phyloP scores from a whole-genome alignment of 805 yeast genomes.

The Kluyveromyces wickerhamii region DNA sequence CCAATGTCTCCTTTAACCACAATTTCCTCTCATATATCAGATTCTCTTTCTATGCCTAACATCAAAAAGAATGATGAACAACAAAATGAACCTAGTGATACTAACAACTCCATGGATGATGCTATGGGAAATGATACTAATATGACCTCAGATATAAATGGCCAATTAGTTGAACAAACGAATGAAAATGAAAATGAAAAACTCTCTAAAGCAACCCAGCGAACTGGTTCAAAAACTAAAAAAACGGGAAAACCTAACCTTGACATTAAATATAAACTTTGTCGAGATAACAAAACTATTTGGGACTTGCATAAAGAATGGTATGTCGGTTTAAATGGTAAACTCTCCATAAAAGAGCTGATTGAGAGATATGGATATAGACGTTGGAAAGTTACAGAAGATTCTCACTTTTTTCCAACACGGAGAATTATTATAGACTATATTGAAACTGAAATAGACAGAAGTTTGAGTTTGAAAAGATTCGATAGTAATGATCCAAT shows the following conservation, averaged over 20 bases:
- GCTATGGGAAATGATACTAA: neutral
- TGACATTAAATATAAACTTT: slow-evolving; percentile 29
- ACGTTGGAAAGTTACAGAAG: slow-evolving; percentile 33
- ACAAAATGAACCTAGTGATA: neutral
- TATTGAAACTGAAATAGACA: slow-evolving; percentile 29
- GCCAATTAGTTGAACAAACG: neutral
- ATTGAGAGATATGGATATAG: slow-evolving; percentile 31
- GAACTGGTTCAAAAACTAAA: neutral
- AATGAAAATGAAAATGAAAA: slow-evolving; percentile 1
- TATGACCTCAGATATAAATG: neutral
- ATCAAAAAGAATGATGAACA: neutral
- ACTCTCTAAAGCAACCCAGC: neutral
- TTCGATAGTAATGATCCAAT: slow-evolving; percentile 17
- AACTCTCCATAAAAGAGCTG: slow-evolving; percentile 24
- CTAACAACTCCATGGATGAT: neutral
- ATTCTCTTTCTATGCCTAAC: neutral
- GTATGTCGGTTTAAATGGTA: slow-evolving; percentile 31
- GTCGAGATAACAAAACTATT: slow-evolving; percentile 31
- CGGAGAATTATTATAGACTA: slow-evolving; percentile 33
- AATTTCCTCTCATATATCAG: slow-evolving; percentile 1
- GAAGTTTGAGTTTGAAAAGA: slow-evolving; percentile 28
- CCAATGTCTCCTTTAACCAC: slow-evolving; percentile 6
- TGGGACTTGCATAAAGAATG: slow-evolving; percentile 33
- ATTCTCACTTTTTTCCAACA: slow-evolving; percentile 33
- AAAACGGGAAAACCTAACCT: slow-evolving; percentile 19